These are phyloP conservation scores for Hyphodiscus sp. DNA, from an alignment of 2,329 filamentous ascomycete genomes.

Conservation along the genomic window DNA sequence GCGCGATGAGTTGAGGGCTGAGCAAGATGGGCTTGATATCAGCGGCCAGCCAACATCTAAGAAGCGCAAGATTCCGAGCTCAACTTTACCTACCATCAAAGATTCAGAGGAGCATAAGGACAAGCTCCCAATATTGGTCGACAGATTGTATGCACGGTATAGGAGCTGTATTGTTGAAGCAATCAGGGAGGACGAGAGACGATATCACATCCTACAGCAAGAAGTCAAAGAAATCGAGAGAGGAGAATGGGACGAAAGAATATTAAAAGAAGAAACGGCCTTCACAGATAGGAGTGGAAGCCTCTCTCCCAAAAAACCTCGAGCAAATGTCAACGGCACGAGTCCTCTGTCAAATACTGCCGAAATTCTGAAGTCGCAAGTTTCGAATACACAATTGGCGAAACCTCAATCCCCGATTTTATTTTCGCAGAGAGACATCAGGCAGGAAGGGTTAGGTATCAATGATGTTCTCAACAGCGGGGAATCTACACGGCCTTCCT, in stretches of 20 bases:
- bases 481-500: slow-evolving; percentile 11
- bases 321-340: slow-evolving; percentile 16
- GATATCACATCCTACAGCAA: slow-evolving; percentile 54
- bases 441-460: slow-evolving; percentile 22
- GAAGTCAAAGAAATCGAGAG: slow-evolving; percentile 66
- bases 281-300: slow-evolving; percentile 10
- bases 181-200: slow-evolving; percentile 68
- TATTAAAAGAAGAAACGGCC: slow-evolving; percentile 21
- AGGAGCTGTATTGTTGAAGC: slow-evolving; percentile 60
- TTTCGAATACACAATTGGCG: slow-evolving; percentile 6
- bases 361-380: background rate
- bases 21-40: slow-evolving; percentile 37
- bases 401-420: slow-evolving; percentile 5
- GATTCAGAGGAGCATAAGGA: slow-evolving; percentile 60
- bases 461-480: slow-evolving; percentile 23
- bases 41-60: slow-evolving; percentile 49
- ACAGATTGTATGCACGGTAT: slow-evolving; percentile 70
- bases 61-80: slow-evolving; percentile 69
- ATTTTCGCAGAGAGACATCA: slow-evolving; percentile 14
- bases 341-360: background rate
- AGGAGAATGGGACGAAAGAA: slow-evolving; percentile 44
- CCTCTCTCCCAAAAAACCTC: background rate
- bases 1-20: slow-evolving; percentile 60
- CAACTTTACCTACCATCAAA: slow-evolving; percentile 55
- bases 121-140: slow-evolving; percentile 63